Evolutionary conservation across 2,329 filamentous ascomycete genomes (phyloP), one percentile per base, ranked within the genome.

Genomic region (Phyllosticta citrichinensis): DNA sequence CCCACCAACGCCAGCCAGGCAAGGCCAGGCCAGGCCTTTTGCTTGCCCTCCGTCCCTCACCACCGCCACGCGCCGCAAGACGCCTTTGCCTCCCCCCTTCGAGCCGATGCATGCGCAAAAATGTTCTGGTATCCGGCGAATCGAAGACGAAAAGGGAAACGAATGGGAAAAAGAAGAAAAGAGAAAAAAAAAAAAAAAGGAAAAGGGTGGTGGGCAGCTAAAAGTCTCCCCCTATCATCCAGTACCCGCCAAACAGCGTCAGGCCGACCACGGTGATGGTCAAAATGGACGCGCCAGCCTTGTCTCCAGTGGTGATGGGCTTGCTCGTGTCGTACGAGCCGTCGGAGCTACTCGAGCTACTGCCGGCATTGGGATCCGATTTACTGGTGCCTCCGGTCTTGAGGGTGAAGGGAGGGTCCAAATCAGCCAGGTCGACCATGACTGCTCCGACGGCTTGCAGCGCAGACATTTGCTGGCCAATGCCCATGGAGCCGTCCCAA

Each of bases 391-490:
- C 81, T 14, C 82, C 82, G 3, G 78, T 83, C 0, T 67, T 65
- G 53, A 78, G 77, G 1, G 75, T 77, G 2, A 81, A 72, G 5
- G 79, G 79, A 5, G 74, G 71, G 3, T 68, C 64, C 0, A 76
- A 56, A n/a, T 24, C 52, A n/a, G 25, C 27, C 33, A 57, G 40
- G 40, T 62, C 56, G 19, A 63, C 55, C 56, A 88, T 72, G 2
- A 86, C 74, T 2, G 70, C 72, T 62, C 76, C 69, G 61, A 82
- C 72, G 58, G 77, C 75, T 57, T 78, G 78, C 6, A 83, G 69
- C 2, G 76, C 79, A 60, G 75, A 75, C 79, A 82, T 81, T 70
- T 80, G 76, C 67, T 82, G 76, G 12, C 79, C 79, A 9, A 80
- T 78, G 22, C 80, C 79, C 11, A 67, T 68, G 1, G 67, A 70